phyloP scores from a whole-genome alignment of 2,329 filamentous ascomycete genomes.

The Orbilia javanica region DNA sequence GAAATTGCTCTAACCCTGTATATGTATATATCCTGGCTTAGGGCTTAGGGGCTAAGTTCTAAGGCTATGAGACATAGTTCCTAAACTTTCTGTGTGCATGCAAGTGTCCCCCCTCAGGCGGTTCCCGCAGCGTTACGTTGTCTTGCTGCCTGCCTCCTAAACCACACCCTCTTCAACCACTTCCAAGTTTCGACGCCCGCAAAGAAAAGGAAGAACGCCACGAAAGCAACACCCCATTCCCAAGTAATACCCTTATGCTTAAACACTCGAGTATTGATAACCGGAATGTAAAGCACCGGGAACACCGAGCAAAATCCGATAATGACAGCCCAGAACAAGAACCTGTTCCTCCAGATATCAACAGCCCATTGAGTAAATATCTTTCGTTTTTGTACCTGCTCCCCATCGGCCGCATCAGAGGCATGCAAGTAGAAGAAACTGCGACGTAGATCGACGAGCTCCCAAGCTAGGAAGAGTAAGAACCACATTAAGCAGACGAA shows the following conservation, averaged over 20 bases:
- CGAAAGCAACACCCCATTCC: slow-evolving; percentile 79
- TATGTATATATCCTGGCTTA: too few species aligned
- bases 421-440: slow-evolving; percentile 81
- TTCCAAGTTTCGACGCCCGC: slow-evolving; percentile 77
- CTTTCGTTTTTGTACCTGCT: background rate
- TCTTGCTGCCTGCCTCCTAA: background rate
- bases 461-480: slow-evolving; percentile 81
- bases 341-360: slow-evolving; percentile 77
- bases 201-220: slow-evolving; percentile 73
- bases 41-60: too few species aligned
- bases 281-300: slow-evolving; percentile 76
- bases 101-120: background rate
- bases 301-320: slow-evolving; percentile 73
- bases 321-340: slow-evolving; percentile 74
- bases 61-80: background rate
- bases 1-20: too few species aligned
- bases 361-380: slow-evolving; percentile 72
- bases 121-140: background rate
- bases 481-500: slow-evolving; percentile 83
- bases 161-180: slow-evolving; percentile 71
- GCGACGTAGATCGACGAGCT: slow-evolving; percentile 73
- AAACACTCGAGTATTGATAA: slow-evolving; percentile 76
- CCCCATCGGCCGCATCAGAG: slow-evolving; percentile 68
- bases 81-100: background rate
- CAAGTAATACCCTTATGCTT: slow-evolving; percentile 77